A percentile compares a stretch with the other conserved stretches of the same genome.
These are phyloP conservation scores for Diospyros lotus DNA, from an alignment of 148 eudicot species.

Conservation along the genomic window DNA sequence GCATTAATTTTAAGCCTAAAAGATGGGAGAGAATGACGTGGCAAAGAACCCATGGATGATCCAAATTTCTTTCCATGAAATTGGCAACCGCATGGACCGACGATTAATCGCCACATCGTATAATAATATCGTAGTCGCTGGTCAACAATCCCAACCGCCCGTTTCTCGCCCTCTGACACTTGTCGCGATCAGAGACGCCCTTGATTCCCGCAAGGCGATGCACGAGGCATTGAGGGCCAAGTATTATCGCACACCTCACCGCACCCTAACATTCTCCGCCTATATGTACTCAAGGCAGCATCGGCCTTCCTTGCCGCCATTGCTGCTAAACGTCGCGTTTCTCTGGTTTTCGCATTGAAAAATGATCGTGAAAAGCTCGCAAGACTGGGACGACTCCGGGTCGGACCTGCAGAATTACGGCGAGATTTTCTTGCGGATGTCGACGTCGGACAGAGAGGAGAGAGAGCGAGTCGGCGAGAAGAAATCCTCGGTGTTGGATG, in stretches of 20 bases:
- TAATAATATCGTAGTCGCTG: neutral
- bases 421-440: neutral
- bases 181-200: neutral
- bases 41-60: neutral
- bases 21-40: no score
- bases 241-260: neutral
- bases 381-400: neutral
- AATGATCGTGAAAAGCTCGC: constrained; percentile 1
- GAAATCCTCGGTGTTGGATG: neutral
- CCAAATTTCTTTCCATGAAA: neutral
- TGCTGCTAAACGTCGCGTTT: neutral
- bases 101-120: neutral
- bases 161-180: neutral
- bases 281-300: neutral
- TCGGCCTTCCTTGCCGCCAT: neutral
- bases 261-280: neutral
- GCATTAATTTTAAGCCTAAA: no score
- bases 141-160: neutral
- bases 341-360: no score
- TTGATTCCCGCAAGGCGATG: neutral
- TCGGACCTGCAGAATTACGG: neutral
- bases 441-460: neutral
- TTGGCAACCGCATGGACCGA: neutral
- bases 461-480: neutral
- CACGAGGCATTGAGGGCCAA: neutral